Evolutionary conservation across 257 asterid genomes (phyloP), one percentile per base, ranked within the genome.

Genomic region (Nicotiana paniculata): DNA sequence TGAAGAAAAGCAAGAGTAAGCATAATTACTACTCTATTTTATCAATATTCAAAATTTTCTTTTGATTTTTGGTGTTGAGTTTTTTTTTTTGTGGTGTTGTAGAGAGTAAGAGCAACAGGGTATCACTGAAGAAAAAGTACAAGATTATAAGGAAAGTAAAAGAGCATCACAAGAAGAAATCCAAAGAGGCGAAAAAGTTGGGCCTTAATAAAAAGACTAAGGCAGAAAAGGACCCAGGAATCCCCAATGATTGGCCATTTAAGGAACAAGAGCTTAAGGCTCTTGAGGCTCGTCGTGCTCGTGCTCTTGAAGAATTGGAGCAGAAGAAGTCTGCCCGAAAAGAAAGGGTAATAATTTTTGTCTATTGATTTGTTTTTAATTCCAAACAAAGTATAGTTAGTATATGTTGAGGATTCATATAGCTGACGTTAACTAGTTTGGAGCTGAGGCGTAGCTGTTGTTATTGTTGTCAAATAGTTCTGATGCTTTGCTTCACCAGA

Each of bases 21-120:
- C 85, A 43, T 2, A 18, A 4, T 24, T 24, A 5, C 16, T 62
- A 11, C n/a, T n/a, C 26, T 57, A 10, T 35, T 35, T 16, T 16
- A 4, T 5, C 16, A 58, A 13, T 21, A 4, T 57, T 8, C 18
- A 28, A 51, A 24, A 3, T 4, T 26, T 51, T 3, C 35, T 63
- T 2, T 67, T 70, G 18, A n/a, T 28, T 74, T 21, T n/a, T 65
- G 37, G 17, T 39, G 48, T 46, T 79, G 37, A 28, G 43, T 10
- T 62, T 8, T 46, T 53, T 32, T 83, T 33, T 28, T 78, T 54
- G 46, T 24, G 61, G 9, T 53, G 54, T 33, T 79, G 77, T 88
- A 93, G 98, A 96, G 94, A 92, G 99, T 84, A 96, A 94, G 94
- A 96, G 99, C 85, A 94, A 94, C 83, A 87, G 99, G 89, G 93